phyloP scores from a whole-genome alignment of 1,284 basidiomycete species.

The Ustilago esculenta region DNA sequence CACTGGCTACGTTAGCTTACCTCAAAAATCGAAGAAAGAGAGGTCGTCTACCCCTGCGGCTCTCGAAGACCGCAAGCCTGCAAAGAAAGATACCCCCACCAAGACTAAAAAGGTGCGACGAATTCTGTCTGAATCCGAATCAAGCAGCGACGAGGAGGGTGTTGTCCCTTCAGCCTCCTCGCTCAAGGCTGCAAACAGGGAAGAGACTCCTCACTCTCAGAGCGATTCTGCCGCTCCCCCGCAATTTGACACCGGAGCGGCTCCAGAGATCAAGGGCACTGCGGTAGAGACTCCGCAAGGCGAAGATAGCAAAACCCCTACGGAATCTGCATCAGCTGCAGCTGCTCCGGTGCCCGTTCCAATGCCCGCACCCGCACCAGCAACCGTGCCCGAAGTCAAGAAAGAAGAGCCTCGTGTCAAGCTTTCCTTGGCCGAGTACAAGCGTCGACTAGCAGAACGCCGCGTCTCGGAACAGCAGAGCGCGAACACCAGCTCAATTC shows the following conservation, averaged over 20 bases:
- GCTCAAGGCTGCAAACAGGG: slow-evolving; percentile 1
- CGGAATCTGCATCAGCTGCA: background rate
- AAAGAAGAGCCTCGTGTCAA: slow-evolving; percentile 56
- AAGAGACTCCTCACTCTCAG: background rate
- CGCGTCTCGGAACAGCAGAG: slow-evolving; percentile 47
- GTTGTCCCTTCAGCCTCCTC: slow-evolving; percentile 1
- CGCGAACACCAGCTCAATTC: background rate
- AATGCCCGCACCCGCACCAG: background rate
- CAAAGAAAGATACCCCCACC: slow-evolving; percentile 21
- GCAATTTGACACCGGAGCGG: background rate
- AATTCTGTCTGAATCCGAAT: slow-evolving; percentile 35
- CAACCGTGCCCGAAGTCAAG: slow-evolving; percentile 32
- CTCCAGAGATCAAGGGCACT: slow-evolving; percentile 1
- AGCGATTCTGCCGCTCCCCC: background rate
- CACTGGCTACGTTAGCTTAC: too few species aligned
- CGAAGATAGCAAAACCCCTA: background rate
- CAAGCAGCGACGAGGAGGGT: slow-evolving; percentile 24
- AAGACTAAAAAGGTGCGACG: slow-evolving; percentile 39
- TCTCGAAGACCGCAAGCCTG: slow-evolving; percentile 12
- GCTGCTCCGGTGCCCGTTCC: background rate
- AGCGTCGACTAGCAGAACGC: slow-evolving; percentile 60
- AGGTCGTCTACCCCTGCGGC: slow-evolving; percentile 5
- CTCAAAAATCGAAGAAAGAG: slow-evolving; percentile 31
- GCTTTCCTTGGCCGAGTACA: slow-evolving; percentile 65
- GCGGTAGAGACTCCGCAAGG: background rate